Evolutionary conservation across 768 basidiomycete genomes (phyloP).

Genomic region (Cystofilobasidium ferigula): DNA sequence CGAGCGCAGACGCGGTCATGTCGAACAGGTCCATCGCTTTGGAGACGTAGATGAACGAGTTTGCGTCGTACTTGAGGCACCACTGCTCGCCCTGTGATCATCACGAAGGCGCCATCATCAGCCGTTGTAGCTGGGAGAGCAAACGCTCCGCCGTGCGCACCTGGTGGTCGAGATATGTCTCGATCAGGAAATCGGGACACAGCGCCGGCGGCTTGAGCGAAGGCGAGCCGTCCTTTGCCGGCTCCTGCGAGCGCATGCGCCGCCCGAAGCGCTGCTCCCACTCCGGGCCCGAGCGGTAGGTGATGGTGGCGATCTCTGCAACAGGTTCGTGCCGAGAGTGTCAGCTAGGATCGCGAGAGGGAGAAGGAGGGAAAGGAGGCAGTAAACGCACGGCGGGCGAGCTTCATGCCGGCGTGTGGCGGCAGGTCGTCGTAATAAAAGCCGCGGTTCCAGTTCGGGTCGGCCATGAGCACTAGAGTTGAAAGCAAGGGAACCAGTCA

Average conservation of each 20-base stretch:
- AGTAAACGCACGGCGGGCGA: constrained; percentile 69
- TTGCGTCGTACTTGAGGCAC: constrained; percentile 97
- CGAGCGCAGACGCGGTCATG: constrained; percentile 68
- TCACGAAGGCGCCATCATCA: neutral
- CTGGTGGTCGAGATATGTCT: constrained; percentile 94
- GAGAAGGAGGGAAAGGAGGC: neutral
- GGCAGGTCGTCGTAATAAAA: constrained; percentile 95
- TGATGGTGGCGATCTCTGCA: constrained; percentile 94
- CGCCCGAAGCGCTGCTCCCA: constrained; percentile 98
- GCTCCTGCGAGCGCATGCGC: constrained; percentile 35
- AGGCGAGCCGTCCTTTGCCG: constrained; percentile 25
- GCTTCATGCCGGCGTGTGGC: constrained; percentile 96
- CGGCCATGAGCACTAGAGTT: constrained; percentile 85
- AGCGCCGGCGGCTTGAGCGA: constrained; percentile 51
- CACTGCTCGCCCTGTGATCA: constrained; percentile 72
- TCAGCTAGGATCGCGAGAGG: too few relatives aligned
- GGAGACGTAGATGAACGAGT: constrained; percentile 94
- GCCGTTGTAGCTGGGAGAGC: neutral
- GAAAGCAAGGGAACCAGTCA: neutral
- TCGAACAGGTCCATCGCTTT: constrained; percentile 99
- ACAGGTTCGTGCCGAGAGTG: neutral
- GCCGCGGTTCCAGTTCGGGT: constrained; percentile 98
- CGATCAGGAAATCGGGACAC: constrained; percentile 95
- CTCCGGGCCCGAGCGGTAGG: constrained; percentile 95
- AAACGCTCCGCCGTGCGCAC: constrained; percentile 33